These are phyloP conservation scores for Cutaneotrichosporon spelunceum DNA, from an alignment of 1,284 basidiomycete species.

Conservation along the genomic window DNA sequence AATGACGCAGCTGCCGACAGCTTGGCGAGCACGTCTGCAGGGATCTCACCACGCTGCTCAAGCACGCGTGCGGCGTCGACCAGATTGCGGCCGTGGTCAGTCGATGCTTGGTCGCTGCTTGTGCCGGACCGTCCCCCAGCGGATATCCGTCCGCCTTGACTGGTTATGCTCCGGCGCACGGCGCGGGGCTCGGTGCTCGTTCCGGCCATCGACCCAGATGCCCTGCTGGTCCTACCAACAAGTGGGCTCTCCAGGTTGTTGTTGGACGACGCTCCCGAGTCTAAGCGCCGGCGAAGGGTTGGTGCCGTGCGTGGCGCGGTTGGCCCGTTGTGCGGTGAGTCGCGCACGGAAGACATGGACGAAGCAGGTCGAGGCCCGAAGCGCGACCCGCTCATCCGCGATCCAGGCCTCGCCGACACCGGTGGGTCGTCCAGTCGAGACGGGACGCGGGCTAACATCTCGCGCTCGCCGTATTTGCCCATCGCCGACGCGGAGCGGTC, in stretches of 20 bases:
- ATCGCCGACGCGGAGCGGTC: constrained; percentile 24
- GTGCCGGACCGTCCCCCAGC: background rate
- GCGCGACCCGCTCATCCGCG: constrained; percentile 11
- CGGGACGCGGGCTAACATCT: constrained; percentile 12
- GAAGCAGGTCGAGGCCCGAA: constrained; percentile 27
- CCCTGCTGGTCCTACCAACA: constrained; percentile 16
- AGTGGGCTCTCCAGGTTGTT: constrained; percentile 20
- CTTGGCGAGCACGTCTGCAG: constrained; percentile 29
- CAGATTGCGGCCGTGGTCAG: constrained; percentile 44
- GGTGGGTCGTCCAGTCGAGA: constrained; percentile 16
- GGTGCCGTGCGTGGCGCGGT: constrained; percentile 30
- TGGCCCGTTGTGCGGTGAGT: constrained; percentile 26
- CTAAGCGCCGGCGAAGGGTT: constrained; percentile 10
- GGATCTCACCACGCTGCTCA: constrained; percentile 28
- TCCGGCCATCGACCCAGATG: constrained; percentile 6
- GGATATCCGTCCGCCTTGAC: constrained; percentile 9
- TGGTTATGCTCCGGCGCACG: constrained; percentile 21
- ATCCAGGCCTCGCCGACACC: constrained; percentile 5
- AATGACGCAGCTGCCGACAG: constrained; percentile 30
- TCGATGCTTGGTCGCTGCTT: constrained; percentile 17
- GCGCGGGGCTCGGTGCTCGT: constrained; percentile 13
- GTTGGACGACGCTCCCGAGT: constrained; percentile 10
- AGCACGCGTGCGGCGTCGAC: constrained; percentile 41
- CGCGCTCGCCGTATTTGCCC: constrained; percentile 25
- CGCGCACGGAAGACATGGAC: constrained; percentile 39